Conservation (phyloP, 83 land plant genomes). For the Isoetes engelmannii region DNA sequence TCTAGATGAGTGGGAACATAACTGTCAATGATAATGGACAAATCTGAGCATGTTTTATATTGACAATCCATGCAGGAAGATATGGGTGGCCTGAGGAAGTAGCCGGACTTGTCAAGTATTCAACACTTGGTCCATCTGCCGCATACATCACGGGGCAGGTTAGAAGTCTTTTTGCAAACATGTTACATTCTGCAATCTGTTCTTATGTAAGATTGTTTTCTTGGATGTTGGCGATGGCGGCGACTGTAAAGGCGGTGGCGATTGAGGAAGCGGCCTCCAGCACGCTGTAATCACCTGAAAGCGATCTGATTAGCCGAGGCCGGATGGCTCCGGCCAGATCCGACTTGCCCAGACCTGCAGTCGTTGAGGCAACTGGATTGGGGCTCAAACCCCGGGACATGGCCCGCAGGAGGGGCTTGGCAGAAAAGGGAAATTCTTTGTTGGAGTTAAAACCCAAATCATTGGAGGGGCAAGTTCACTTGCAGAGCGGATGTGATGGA, state of each 20-base stretch:
- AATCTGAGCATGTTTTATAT: not conserved
- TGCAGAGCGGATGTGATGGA: too few relatives aligned
- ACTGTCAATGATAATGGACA: not conserved
- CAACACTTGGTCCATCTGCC: conserved; percentile 86
- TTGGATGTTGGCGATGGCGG: too few relatives aligned
- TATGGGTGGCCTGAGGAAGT: conserved; percentile 95
- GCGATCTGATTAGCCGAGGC: not conserved
- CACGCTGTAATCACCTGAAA: not conserved
- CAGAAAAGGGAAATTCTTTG: too few relatives aligned
- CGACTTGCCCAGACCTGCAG: too few relatives aligned
- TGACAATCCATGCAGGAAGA: conserved; percentile 44
- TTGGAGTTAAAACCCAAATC: too few relatives aligned
- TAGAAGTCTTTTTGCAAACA: not conserved
- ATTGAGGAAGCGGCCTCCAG: not conserved
- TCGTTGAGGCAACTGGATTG: too few relatives aligned
- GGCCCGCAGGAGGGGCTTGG: too few relatives aligned
- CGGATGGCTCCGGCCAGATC: not conserved
- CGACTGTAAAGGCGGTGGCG: not conserved
- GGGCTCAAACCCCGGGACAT: too few relatives aligned
- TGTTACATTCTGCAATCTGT: not conserved
- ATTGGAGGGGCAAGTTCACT: too few relatives aligned
- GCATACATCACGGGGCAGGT: conserved; percentile 97
- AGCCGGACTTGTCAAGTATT: conserved; percentile 84
- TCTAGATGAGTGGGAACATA: conserved; percentile 41
- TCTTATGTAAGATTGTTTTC: not conserved